Conservation (phyloP, 2,329 filamentous ascomycete genomes). For the Fusarium camptoceras region DNA sequence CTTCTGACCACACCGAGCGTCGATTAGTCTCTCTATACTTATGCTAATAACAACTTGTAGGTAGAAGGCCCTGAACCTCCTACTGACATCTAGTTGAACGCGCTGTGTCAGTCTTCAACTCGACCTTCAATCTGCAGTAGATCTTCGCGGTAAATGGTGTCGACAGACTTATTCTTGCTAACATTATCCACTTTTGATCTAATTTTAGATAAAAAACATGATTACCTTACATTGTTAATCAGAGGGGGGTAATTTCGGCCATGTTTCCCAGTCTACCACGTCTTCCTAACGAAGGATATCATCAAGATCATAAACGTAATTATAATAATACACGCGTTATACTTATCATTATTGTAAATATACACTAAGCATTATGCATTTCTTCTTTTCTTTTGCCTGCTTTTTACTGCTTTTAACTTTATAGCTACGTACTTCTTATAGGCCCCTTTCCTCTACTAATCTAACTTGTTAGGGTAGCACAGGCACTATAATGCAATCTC, state of each 20-base stretch:
- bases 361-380: accelerated
- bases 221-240: no score
- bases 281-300: slow-evolving; percentile 23
- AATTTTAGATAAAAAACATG: no score
- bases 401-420: not conserved
- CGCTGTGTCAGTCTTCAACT: no score
- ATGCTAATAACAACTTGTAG: no score
- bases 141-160: no score
- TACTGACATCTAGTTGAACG: no score
- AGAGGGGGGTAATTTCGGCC: slow-evolving; percentile 22
- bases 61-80: no score
- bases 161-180: no score
- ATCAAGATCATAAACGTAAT: not conserved
- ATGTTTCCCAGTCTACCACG: slow-evolving; percentile 9
- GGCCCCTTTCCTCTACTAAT: not conserved
- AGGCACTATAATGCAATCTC: slow-evolving; percentile 5
- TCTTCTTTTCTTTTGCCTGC: not conserved
- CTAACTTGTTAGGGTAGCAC: not conserved
- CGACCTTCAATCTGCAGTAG: no score
- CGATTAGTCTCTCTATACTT: no score
- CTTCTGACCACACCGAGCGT: no score
- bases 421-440: not conserved
- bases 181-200: no score
- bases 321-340: not conserved
- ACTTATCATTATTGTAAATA: accelerated